phyloP scores from a whole-genome alignment of 192 early-diverging fungal species.

The Gryganskiella cystojenkinii region DNA sequence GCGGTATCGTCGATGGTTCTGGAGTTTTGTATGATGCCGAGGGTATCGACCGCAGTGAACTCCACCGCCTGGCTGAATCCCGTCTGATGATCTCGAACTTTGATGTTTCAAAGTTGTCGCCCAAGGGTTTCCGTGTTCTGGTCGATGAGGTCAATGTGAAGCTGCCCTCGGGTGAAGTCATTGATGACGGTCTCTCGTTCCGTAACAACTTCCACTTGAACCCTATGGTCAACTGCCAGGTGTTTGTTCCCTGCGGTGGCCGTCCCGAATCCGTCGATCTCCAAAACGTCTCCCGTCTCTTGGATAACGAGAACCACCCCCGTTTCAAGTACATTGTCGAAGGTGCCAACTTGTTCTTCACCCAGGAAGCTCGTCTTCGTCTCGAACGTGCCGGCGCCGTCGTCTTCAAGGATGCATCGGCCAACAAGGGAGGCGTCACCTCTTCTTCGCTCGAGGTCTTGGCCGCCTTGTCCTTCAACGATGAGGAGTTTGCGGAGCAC shows the following conservation, averaged over 20 bases:
- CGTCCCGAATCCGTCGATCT: slow-evolving; percentile 97
- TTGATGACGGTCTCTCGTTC: slow-evolving; percentile 92
- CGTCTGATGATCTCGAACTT: slow-evolving; percentile 93
- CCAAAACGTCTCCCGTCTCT: slow-evolving; percentile 81
- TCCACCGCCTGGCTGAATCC: slow-evolving; percentile 80
- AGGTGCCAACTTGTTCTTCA: slow-evolving; percentile 99
- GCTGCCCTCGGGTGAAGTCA: slow-evolving; percentile 86
- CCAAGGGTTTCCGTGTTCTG: slow-evolving; percentile 91
- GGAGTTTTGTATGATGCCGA: slow-evolving; percentile 94
- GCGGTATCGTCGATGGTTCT: slow-evolving; percentile 93
- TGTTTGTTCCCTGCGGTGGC: slow-evolving; percentile 99
- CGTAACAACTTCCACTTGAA: slow-evolving; percentile 98
- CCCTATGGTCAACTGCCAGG: slow-evolving; percentile 77
- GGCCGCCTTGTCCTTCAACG: slow-evolving; percentile 93
- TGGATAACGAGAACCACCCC: slow-evolving; percentile 83
- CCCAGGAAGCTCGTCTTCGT: slow-evolving; percentile 96
- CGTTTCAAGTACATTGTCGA: slow-evolving; percentile 99
- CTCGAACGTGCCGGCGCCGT: slow-evolving; percentile 94
- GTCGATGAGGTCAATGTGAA: slow-evolving; percentile 92
- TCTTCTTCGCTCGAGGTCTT: slow-evolving; percentile 98
- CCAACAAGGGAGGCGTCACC: slow-evolving; percentile 99
- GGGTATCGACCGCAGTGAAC: slow-evolving; percentile 90
- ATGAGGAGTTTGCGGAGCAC: slow-evolving; percentile 87
- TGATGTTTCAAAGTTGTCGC: slow-evolving; percentile 80
- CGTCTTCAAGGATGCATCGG: slow-evolving; percentile 98